These are phyloP conservation scores for Lentinus tigrinus DNA, from an alignment of 768 basidiomycete species.

Conservation along the genomic window DNA sequence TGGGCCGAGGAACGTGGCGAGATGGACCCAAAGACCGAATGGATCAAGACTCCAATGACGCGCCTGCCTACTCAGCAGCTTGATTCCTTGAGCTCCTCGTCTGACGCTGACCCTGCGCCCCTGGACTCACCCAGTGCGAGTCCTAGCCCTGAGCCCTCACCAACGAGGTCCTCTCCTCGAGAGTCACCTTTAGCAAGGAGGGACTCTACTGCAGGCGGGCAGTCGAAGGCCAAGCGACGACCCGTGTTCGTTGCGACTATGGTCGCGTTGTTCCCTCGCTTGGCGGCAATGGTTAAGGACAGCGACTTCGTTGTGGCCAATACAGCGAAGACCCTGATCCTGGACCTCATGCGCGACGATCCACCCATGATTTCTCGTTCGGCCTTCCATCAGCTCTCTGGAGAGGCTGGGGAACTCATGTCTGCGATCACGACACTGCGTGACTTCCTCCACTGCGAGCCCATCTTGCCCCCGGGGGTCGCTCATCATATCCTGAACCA, in stretches of 20 bases:
- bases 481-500: constrained; percentile 70
- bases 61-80: constrained; percentile 58
- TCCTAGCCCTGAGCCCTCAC: constrained; percentile 24
- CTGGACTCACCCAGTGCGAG: constrained; percentile 21
- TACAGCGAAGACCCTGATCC: constrained; percentile 52
- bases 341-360: constrained; percentile 75
- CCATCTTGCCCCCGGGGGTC: constrained; percentile 59
- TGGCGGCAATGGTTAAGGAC: constrained; percentile 55
- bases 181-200: constrained; percentile 27
- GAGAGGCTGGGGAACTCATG: constrained; percentile 45
- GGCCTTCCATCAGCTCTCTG: constrained; percentile 56
- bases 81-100: constrained; percentile 43
- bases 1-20: constrained; percentile 64
- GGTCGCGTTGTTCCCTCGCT: constrained; percentile 49
- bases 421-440: constrained; percentile 52
- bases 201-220: constrained; percentile 42
- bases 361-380: constrained; percentile 64
- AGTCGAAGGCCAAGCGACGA: constrained; percentile 49
- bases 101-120: constrained; percentile 25
- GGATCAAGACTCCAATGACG: constrained; percentile 65
- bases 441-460: constrained; percentile 56
- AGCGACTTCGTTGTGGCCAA: constrained; percentile 51
- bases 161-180: constrained; percentile 30
- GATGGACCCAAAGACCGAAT: constrained; percentile 54
- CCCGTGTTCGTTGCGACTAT: constrained; percentile 68